Evolutionary conservation across 768 basidiomycete genomes (phyloP), one percentile per base, ranked within the genome.

Genomic region (Pulveroboletus sp.): DNA sequence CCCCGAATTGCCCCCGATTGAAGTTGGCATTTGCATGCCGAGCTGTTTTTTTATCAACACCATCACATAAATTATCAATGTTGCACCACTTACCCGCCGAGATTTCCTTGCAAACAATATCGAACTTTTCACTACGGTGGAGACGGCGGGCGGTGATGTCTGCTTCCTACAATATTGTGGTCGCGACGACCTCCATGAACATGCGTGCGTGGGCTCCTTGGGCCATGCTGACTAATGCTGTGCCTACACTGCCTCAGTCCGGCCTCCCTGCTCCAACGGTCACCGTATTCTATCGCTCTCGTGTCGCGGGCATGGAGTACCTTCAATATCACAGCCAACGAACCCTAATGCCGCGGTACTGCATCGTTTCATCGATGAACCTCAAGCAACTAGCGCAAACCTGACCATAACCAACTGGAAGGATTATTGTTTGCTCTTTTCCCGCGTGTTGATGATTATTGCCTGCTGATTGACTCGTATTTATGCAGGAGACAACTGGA

Each of bases 301-400:
- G 62, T 77, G 3, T 80, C 74, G 16, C 75, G 59, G 27, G 53
- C 59, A n/a, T 83, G 80, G 78, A 63, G 72, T 29, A 34, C 61
- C 19, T 75, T 87, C n/a, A n/a, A n/a, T 50, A 57, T 85, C 25
- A 33, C 61, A 8, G 50, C 50, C 10, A 77, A 90, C 58, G 71
- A 79, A 81, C 58, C 80, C 73, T 51, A 69, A 76, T 21, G 80
- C 79, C 8, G 81, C 85, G 0, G 49, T 73, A 40, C 57, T 76
- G 12, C 81, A 84, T 52, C 70, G 68, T 19, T 82, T 77, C 60
- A 61, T 75, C n/a, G 50, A 62, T 29, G 65, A 67, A 4, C 55
- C 50, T 19, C 57, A 68, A 14, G 64, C 24, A 5, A 35, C n/a
- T 17, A 24, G 70, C 7, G 56, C 56, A 25, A 51, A 35, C 4